phyloP scores from a whole-genome alignment of 495 filamentous ascomycete species.

The Lindgomyces ingoldianus region DNA sequence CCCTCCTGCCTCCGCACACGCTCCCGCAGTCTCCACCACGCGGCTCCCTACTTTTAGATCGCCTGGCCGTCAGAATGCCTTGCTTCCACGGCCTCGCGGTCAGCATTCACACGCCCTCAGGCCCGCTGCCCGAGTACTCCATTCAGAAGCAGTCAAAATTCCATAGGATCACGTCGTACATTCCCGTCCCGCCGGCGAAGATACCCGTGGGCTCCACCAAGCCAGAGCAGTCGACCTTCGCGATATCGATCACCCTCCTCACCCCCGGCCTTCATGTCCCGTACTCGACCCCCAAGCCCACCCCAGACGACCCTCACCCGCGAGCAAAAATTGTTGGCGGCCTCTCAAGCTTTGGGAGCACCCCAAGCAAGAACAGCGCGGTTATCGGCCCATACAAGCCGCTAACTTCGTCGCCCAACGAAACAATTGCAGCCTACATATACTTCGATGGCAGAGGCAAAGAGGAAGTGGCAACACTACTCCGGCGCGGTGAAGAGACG shows the following conservation, averaged over 20 bases:
- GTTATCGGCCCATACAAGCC: slow-evolving; percentile 83
- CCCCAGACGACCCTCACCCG: slow-evolving; percentile 69
- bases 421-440: slow-evolving; percentile 97
- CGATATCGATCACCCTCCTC: slow-evolving; percentile 92
- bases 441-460: slow-evolving; percentile 96
- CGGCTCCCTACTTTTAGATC: not conserved
- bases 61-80: slow-evolving; percentile 62
- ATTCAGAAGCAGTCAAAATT: slow-evolving; percentile 89
- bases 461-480: slow-evolving; percentile 93
- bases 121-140: slow-evolving; percentile 87
- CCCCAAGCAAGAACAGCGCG: slow-evolving; percentile 56
- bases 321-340: slow-evolving; percentile 76
- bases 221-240: slow-evolving; percentile 90
- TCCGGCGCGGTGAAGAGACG: slow-evolving; percentile 92
- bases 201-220: slow-evolving; percentile 66
- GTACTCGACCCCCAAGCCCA: slow-evolving; percentile 80
- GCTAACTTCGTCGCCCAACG: slow-evolving; percentile 83
- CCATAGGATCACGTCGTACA: slow-evolving; percentile 93
- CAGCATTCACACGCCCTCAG: slow-evolving; percentile 89
- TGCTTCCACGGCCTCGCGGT: slow-evolving; percentile 98
- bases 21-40: slow-evolving; percentile 17
- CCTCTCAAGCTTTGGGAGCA: slow-evolving; percentile 56
- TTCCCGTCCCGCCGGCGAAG: slow-evolving; percentile 87
- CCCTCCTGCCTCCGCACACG: not conserved
- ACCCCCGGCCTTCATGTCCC: slow-evolving; percentile 85